Base-by-base conservation (phyloP, 2,329 filamentous ascomycete species). In the Clarireedia homoeocarpa region DNA sequence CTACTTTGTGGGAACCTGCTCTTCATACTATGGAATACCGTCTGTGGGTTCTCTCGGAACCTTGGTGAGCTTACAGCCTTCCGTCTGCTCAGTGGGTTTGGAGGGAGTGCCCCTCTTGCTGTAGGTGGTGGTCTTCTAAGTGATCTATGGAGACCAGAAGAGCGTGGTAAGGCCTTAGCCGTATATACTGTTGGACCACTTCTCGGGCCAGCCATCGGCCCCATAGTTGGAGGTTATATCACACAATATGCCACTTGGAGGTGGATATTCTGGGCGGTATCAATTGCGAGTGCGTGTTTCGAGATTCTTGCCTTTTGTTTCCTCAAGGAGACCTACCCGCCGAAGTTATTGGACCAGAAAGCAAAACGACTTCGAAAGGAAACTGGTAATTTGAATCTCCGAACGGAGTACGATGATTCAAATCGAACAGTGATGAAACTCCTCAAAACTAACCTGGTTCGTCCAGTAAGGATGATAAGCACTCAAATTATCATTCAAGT, bases 1-100 rank as follows among this genome's bases (percentile, higher is more conserved):
- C 15, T 48, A 26, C 14, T 48, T 12, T 30, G 30, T 36, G 42
- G 51, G n/a, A 2, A 67, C 73, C 4, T 75, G 71, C 71, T 78
- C 34, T 69, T 80, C 36, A 72, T 77, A 3, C 76, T 77, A 48
- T 63, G 59, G 48, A 66, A 57, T 9, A 56, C 62, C n/a, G 53
- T 51, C 23, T 78, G 78, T 62, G 80, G 80, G 0, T 66, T 78
- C 24, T 73, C 78, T 0, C 74, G 74, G 0, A 73, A 70, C 14
- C 64, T 79, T 17, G 69, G 66, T 12, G 66, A 75, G 42, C 71
- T 85, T 36, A 75, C 84, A 45, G 74, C 70, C n/a, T 83, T 85
- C 62, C 79, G 84, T 1, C 78, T 86, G 60, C 62, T 86, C 2
- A 76, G 78, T 3, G 86, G 85, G 7, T 69, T 81, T n/a, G 83